Conservation (phyloP, 2,329 filamentous ascomycete genomes). For the Trichoderma oligosporum region DNA sequence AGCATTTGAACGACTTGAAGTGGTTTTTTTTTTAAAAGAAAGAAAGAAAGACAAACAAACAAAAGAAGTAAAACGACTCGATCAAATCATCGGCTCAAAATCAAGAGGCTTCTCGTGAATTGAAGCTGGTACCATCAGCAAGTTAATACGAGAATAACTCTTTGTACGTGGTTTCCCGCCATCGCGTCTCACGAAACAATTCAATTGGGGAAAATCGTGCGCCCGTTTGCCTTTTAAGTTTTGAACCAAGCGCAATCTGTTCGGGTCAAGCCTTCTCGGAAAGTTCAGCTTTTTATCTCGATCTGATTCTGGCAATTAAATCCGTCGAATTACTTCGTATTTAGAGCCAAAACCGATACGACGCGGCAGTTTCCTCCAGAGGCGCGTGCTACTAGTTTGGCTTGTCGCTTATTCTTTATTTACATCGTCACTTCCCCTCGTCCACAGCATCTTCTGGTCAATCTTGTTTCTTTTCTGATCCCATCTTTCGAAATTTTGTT, state of each 20-base stretch:
- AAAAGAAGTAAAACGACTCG: not conserved
- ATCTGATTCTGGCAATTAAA: not conserved
- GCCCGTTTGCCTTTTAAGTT: not conserved
- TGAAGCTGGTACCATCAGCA: not conserved
- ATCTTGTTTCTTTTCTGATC: not conserved
- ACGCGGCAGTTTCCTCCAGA: not conserved
- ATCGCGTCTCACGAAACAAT: conserved; percentile 3
- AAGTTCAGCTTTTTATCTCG: not conserved
- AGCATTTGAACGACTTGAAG: conserved; percentile 6
- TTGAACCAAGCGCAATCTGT: not conserved
- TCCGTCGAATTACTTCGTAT: not conserved
- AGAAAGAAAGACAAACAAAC: no score
- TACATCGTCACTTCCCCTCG: conserved; percentile 14
- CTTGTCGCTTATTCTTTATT: not conserved
- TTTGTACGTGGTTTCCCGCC: not conserved
- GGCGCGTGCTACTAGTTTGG: no score
- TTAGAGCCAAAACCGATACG: not conserved
- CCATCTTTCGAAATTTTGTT: no score
- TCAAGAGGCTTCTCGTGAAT: not conserved
- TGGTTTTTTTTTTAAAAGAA: not conserved
- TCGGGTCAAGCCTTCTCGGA: not conserved
- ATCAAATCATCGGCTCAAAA: not conserved
- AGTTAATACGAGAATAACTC: not conserved
- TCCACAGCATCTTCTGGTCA: not conserved
- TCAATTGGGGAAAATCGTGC: not conserved